Conservation (phyloP, 352 stramenopile species). For the Pythium folliculosum region DNA sequence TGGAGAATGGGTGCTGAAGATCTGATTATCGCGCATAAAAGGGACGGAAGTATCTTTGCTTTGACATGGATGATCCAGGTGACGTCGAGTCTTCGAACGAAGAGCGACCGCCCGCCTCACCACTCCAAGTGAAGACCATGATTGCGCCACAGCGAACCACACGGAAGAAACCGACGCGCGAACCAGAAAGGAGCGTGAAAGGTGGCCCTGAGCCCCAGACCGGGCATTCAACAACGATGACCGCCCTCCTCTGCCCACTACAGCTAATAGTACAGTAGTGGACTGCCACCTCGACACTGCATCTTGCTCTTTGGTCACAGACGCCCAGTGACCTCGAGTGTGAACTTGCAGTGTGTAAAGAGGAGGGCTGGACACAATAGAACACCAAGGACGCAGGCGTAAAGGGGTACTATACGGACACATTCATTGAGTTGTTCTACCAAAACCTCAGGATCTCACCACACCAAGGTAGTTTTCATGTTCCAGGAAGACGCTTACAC, state of each 20-base stretch:
- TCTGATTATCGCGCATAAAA: not conserved
- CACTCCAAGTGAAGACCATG: not conserved
- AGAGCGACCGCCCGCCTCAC: not conserved
- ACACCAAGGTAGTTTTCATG: no score
- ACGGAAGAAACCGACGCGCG: no score
- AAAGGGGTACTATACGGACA: not conserved
- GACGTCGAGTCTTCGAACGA: no score
- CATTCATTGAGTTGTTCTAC: slow-evolving; percentile 9
- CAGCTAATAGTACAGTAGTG: not conserved
- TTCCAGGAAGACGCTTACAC: slow-evolving; percentile 13
- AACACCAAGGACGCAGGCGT: not conserved
- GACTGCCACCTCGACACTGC: no score
- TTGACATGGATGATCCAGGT: not conserved
- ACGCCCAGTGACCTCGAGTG: no score
- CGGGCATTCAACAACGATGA: not conserved
- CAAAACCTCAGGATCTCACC: not conserved
- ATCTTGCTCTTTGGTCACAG: no score
- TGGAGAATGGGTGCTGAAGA: not conserved
- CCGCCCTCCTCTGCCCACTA: not conserved
- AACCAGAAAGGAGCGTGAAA: no score
- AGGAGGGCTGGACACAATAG: no score
- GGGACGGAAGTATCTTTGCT: not conserved
- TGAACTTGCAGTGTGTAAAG: no score
- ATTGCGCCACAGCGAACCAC: no score
- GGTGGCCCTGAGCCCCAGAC: no score